These are phyloP conservation scores for Jackrogersella multiformis DNA, from an alignment of 495 filamentous ascomycete species.

Conservation along the genomic window DNA sequence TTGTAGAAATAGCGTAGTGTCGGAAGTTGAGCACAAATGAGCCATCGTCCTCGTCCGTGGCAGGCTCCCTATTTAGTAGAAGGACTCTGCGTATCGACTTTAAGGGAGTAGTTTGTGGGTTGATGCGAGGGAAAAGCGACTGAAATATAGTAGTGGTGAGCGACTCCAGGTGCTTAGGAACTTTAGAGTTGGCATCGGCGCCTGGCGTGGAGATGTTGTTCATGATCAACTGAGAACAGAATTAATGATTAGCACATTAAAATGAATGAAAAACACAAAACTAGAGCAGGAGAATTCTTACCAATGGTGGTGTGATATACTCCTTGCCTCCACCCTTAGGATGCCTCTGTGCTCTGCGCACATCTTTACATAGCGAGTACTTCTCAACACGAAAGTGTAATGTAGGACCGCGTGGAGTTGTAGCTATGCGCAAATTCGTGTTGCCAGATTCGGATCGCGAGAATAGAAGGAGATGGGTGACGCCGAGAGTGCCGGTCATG, in stretches of 20 bases:
- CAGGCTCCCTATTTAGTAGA: slow-evolving; percentile 81
- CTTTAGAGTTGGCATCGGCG: slow-evolving; percentile 67
- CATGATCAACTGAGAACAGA: slow-evolving; percentile 80
- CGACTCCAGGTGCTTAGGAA: slow-evolving; percentile 88
- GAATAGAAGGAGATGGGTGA: slow-evolving; percentile 94
- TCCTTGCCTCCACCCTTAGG: slow-evolving; percentile 84
- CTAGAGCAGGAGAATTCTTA: no score
- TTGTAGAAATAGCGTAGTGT: slow-evolving; percentile 95
- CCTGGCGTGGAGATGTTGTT: slow-evolving; percentile 87
- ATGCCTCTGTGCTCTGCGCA: slow-evolving; percentile 80
- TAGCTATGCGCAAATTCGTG: slow-evolving; percentile 87
- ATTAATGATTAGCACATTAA: slow-evolving; percentile 23
- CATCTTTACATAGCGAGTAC: slow-evolving; percentile 92
- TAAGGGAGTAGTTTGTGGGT: slow-evolving; percentile 87
- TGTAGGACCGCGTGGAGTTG: slow-evolving; percentile 91
- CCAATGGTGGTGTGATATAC: slow-evolving; percentile 80
- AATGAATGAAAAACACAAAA: not conserved
- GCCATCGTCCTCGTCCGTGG: slow-evolving; percentile 63
- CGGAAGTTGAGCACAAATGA: slow-evolving; percentile 89
- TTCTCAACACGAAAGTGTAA: slow-evolving; percentile 95
- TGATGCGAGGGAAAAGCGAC: slow-evolving; percentile 94
- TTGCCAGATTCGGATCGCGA: slow-evolving; percentile 89
- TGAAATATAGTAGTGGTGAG: slow-evolving; percentile 96
- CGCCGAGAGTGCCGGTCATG: slow-evolving; percentile 94
- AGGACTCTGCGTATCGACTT: slow-evolving; percentile 89